These are phyloP conservation scores for Amaranthus tricolor DNA, from an alignment of 179 eudicot species.

Conservation along the genomic window DNA sequence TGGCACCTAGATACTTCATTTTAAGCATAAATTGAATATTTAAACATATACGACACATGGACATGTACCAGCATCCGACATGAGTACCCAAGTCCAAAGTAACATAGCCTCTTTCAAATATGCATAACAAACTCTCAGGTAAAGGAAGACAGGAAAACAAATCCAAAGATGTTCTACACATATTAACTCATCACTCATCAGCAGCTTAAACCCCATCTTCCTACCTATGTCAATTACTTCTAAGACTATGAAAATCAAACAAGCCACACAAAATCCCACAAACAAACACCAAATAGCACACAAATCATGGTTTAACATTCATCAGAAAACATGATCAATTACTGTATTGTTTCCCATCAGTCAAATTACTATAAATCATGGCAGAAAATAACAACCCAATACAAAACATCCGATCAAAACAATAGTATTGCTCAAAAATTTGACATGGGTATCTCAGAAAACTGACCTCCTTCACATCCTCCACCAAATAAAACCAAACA, in stretches of 20 bases:
- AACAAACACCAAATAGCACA: neutral
- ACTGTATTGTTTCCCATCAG: neutral
- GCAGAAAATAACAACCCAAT: neutral
- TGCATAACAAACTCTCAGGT: neutral
- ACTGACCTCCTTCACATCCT: conserved; percentile 89
- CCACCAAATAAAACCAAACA: conserved; percentile 93
- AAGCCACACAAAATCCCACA: neutral
- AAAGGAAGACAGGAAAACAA: neutral
- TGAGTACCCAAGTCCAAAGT: too few relatives aligned
- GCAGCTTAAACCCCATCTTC: neutral
- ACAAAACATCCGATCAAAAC: neutral
- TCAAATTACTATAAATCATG: neutral
- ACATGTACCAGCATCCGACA: too few relatives aligned
- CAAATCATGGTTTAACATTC: neutral
- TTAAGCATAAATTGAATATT: too few relatives aligned
- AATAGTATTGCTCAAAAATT: neutral
- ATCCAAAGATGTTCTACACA: neutral
- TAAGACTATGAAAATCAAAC: neutral
- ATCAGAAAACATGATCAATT: conserved; percentile 12
- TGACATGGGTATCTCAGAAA: conserved; percentile 23
- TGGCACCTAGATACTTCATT: too few relatives aligned
- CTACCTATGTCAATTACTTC: conserved; percentile 1
- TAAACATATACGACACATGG: too few relatives aligned
- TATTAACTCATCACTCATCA: conserved; percentile 6
- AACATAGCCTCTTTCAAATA: neutral